Evolutionary conservation across 495 filamentous ascomycete genomes (phyloP), one percentile per base, ranked within the genome.

Genomic region (Podospora australis): DNA sequence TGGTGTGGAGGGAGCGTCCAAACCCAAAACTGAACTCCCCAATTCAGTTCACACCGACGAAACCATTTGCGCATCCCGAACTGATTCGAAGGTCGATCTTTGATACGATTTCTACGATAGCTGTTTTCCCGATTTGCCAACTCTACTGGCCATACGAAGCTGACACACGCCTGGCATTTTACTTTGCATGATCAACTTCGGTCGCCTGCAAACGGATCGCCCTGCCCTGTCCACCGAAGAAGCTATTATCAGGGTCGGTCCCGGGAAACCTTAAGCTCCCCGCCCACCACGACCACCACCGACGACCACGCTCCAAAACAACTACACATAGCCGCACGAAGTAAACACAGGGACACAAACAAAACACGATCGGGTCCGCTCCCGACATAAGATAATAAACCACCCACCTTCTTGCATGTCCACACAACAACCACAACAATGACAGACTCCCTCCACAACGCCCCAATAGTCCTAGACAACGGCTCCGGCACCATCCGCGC

Each of bases 401-500:
- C 32, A 21, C 16, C 20, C 11, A 40, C 11, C 41, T 23, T 14
- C 38, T 45, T 51, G n/a, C 41, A 45, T 29, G 20, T 28, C 23
- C 20, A 30, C 40, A n/a, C 13, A 8, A 43, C n/a, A 11, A 32
- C 43, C 29, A 30, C n/a, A n/a, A 52, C 39, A 16, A 89, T 90
- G 86, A 75, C 81, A 41, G 88, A 95, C 67, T 85, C 83, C 52
- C 83, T 95, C 44, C 90, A 91, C 73, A 97, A 97, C 71, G 90
- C 89, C 54, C 90, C 92, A 42, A 94, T 99, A 59, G 94, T 99
- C 57, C 86, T 99, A 56, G 94, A 97, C 81, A 99, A 97, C 74
- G 94, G 92, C 66, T 95, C 88, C 50, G 92, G 94, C 34, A 99
- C 92, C 2, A 97, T 99, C 58, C 81, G 95, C 62, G 92, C 92